Percentiles rank a stretch among this genome's conserved stretches.
phyloP scores from a whole-genome alignment of 257 asterid species.

The Capsicum baccatum region DNA sequence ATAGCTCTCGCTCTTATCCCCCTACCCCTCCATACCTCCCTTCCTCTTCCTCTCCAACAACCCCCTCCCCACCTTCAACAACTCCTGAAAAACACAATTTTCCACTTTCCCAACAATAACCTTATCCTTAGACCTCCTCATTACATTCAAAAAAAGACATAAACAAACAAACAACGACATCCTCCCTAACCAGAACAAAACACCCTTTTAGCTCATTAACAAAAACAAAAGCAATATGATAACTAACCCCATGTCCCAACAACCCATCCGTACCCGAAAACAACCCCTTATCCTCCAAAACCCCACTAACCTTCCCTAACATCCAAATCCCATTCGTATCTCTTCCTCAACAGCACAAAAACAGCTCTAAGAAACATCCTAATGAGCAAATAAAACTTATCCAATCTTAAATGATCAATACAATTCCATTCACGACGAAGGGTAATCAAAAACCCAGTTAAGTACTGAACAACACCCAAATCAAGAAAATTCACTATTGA shows the following conservation, averaged over 20 bases:
- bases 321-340: conserved; percentile 66
- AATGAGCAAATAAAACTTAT: conserved; percentile 84
- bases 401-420: conserved; percentile 84
- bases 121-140: conserved; percentile 62
- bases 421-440: conserved; percentile 92
- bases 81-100: conserved; percentile 70
- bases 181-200: conserved; percentile 59
- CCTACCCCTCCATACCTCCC: conserved; percentile 34
- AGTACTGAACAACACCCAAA: conserved; percentile 65
- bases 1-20: conserved; percentile 49
- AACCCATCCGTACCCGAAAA: too few relatives aligned
- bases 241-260: conserved; percentile 86
- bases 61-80: conserved; percentile 59
- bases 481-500: conserved; percentile 62
- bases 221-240: conserved; percentile 82
- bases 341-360: conserved; percentile 60
- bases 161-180: conserved; percentile 59
- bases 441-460: conserved; percentile 65
- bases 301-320: conserved; percentile 51
- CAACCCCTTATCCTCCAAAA: conserved; percentile 38
- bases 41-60: conserved; percentile 51
- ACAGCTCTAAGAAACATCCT: conserved; percentile 66
- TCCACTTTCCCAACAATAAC: conserved; percentile 81
- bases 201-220: conserved; percentile 77
- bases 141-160: conserved; percentile 62